Percentiles rank a stretch among this genome's conserved stretches.
Evolutionary conservation across 768 basidiomycete species (phyloP).

Genomic region (Boletus insuetus): DNA sequence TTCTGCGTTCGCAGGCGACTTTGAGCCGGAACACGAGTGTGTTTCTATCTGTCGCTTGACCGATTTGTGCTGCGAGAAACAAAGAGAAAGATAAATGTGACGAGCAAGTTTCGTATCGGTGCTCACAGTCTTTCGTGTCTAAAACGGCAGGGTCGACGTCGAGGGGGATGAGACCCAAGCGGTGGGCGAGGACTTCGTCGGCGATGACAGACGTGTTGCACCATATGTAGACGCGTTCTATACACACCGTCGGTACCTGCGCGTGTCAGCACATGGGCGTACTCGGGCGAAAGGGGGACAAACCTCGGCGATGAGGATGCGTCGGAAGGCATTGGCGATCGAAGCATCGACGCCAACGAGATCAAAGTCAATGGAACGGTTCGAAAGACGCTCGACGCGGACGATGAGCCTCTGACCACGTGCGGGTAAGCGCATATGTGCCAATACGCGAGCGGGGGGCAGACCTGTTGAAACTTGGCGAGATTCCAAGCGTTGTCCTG

Average conservation of each 20-base stretch:
- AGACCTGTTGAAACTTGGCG: constrained; percentile 70
- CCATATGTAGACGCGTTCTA: constrained; percentile 90
- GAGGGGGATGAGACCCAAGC: constrained; percentile 89
- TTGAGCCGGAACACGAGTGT: constrained; percentile 85
- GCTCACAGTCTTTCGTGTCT: constrained; percentile 48
- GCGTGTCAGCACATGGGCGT: background rate
- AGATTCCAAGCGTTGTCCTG: constrained; percentile 88
- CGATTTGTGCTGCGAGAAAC: constrained; percentile 36
- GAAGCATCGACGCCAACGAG: constrained; percentile 93
- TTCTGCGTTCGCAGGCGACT: constrained; percentile 61
- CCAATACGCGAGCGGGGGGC: constrained; percentile 16
- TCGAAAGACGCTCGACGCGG: constrained; percentile 74
- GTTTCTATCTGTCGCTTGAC: constrained; percentile 80
- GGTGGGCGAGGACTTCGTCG: constrained; percentile 90
- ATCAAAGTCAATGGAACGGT: constrained; percentile 89
- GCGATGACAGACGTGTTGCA: constrained; percentile 93
- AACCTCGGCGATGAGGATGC: constrained; percentile 94
- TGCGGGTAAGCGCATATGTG: background rate
- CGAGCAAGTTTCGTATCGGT: background rate
- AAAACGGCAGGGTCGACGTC: constrained; percentile 79
- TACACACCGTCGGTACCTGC: constrained; percentile 87
- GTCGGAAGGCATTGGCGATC: constrained; percentile 90
- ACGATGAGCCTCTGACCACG: constrained; percentile 63
- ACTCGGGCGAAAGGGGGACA: constrained; percentile 17
- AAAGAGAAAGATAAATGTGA: background rate